A percentile compares a stretch with the other conserved stretches of the same genome.
These are phyloP conservation scores for Epichloe aotearoae DNA, from an alignment of 2,329 filamentous ascomycete species.

Conservation along the genomic window DNA sequence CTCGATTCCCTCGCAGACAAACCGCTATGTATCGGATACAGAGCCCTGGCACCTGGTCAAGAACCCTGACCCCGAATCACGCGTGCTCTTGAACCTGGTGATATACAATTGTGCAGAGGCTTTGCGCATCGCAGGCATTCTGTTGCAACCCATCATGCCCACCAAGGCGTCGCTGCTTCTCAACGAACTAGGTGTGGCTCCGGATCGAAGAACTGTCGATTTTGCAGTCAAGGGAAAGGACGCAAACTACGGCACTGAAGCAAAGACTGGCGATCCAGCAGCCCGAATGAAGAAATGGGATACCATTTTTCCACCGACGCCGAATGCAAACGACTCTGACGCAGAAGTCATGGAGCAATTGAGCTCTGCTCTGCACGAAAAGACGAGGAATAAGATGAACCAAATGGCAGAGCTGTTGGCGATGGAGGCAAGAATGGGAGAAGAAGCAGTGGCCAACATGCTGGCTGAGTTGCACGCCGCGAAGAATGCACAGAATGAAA, in stretches of 20 bases:
- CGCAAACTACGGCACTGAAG: constrained; percentile 47
- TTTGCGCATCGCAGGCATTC: constrained; percentile 65
- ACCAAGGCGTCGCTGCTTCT: constrained; percentile 58
- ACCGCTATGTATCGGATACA: constrained; percentile 39
- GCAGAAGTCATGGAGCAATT: constrained; percentile 11
- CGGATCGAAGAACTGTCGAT: constrained; percentile 46
- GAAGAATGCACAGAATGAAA: not conserved
- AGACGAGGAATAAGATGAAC: constrained; percentile 15
- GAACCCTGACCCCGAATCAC: constrained; percentile 18
- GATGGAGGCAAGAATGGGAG: constrained; percentile 17
- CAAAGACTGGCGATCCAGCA: constrained; percentile 11
- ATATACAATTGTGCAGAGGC: constrained; percentile 65
- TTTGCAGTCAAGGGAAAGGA: constrained; percentile 54
- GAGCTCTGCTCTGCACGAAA: constrained; percentile 7
- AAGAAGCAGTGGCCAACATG: constrained; percentile 11
- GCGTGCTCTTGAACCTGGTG: constrained; percentile 36
- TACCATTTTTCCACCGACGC: constrained; percentile 37
- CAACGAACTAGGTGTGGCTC: constrained; percentile 61
- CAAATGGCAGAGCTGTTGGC: constrained; percentile 15
- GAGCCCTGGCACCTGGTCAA: constrained; percentile 55
- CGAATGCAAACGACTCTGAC: constrained; percentile 14
- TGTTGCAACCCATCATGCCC: constrained; percentile 87
- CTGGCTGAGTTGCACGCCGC: constrained; percentile 10
- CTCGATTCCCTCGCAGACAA: constrained; percentile 17
- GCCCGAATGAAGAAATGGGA: constrained; percentile 24